phyloP scores from a whole-genome alignment of 306 rosid genomes.

The Vigna mungo region DNA sequence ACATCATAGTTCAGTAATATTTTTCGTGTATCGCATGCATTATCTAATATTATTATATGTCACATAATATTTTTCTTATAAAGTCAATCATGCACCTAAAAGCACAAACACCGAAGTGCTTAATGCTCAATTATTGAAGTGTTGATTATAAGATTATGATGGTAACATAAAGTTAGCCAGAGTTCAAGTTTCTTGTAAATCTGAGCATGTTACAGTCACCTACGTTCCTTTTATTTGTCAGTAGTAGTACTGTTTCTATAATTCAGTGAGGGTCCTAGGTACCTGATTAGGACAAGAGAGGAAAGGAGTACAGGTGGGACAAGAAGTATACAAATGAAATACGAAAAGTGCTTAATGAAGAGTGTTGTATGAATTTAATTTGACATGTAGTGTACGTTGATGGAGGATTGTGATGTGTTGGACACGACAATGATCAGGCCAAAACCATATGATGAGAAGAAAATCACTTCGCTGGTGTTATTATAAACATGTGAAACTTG shows the following conservation, averaged over 20 bases:
- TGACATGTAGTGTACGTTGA: conserved; percentile 16
- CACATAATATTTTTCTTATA: not conserved
- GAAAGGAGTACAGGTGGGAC: not conserved
- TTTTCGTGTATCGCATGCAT: conserved; percentile 19
- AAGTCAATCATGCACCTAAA: conserved; percentile 41
- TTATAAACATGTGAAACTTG: conserved; percentile 42
- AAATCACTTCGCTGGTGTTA: conserved; percentile 25
- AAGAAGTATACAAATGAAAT: conserved; percentile 16
- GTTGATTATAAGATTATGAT: not conserved
- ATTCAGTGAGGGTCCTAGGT: not conserved
- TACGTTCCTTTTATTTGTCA: not conserved
- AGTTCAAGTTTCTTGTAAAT: not conserved
- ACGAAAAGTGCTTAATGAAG: not conserved
- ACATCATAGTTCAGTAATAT: conserved; percentile 9
- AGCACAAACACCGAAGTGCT: not conserved
- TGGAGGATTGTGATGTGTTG: not conserved
- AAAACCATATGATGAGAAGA: conserved; percentile 11
- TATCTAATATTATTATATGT: conserved; percentile 17
- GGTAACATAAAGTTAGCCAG: not conserved
- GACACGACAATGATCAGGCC: conserved; percentile 8
- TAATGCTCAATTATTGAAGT: conserved; percentile 20
- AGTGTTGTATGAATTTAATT: not conserved
- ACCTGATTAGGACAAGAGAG: conserved; percentile 1
- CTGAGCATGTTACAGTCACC: not conserved
- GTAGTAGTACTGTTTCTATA: not conserved